These are phyloP conservation scores for Picea sitchensis DNA, from an alignment of 75 land plant genomes.

Conservation along the genomic window DNA sequence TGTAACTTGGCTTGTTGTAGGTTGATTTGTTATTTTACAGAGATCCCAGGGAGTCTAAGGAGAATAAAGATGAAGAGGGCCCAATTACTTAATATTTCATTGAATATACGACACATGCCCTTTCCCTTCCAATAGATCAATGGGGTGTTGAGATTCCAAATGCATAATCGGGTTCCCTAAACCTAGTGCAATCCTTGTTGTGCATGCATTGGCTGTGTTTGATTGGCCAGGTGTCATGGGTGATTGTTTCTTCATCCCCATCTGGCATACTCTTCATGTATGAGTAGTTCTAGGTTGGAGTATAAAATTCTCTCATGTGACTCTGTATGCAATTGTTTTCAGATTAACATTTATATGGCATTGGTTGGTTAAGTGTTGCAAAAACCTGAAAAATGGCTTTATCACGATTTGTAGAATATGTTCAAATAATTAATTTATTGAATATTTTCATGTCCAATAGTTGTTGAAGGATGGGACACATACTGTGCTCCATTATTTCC, in stretches of 20 bases:
- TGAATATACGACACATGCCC: slow-evolving; percentile 9
- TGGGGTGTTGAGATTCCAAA: slow-evolving; percentile 17
- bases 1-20: slow-evolving; percentile 19
- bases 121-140: slow-evolving; percentile 9
- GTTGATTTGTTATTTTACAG: slow-evolving; percentile 81
- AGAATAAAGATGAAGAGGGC: slow-evolving; percentile 61
- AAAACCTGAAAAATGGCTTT: slow-evolving; percentile 7
- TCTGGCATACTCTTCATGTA: background rate
- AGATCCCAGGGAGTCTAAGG: slow-evolving; percentile 83
- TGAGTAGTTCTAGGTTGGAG: background rate
- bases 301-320: background rate
- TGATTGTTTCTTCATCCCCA: background rate
- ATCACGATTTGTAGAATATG: background rate
- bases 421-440: background rate
- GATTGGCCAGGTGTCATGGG: slow-evolving; percentile 26
- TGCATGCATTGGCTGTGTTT: background rate
- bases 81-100: slow-evolving; percentile 14
- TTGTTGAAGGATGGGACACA: slow-evolving; percentile 18
- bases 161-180: slow-evolving; percentile 11
- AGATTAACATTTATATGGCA: background rate
- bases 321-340: background rate
- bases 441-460: background rate
- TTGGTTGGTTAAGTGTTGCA: slow-evolving; percentile 1
- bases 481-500: slow-evolving; percentile 14
- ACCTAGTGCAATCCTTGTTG: too few relatives aligned